A percentile compares a stretch with the other conserved stretches of the same genome.
These are phyloP conservation scores for Trypanosoma conorhini DNA, from an alignment of 208 protist species.

Conservation along the genomic window DNA sequence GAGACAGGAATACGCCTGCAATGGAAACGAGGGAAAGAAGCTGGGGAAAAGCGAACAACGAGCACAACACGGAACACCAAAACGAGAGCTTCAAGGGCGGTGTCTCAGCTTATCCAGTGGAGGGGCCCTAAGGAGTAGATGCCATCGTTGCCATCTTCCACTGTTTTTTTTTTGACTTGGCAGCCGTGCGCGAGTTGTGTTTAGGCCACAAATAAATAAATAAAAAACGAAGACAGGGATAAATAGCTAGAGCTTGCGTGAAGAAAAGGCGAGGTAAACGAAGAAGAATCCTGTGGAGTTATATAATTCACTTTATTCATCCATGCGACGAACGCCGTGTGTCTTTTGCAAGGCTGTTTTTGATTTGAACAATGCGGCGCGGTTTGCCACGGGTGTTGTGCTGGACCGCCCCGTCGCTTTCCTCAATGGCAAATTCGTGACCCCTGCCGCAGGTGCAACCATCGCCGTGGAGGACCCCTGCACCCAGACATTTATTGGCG, in stretches of 20 bases:
- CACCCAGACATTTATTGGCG: slow-evolving; percentile 66
- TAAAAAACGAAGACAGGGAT: not conserved
- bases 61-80: not conserved
- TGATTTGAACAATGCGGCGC: slow-evolving; percentile 38
- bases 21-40: not conserved
- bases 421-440: slow-evolving; percentile 68
- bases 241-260: not conserved
- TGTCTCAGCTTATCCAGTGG: too few relatives aligned
- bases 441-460: slow-evolving; percentile 14
- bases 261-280: not conserved
- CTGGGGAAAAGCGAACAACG: not conserved
- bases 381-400: slow-evolving; percentile 44
- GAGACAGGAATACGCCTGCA: not conserved
- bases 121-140: too few relatives aligned
- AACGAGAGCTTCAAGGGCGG: not conserved
- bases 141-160: not conserved
- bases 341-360: slow-evolving; percentile 34
- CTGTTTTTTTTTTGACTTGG: not conserved
- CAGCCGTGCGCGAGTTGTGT: not conserved
- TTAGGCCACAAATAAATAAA: not conserved
- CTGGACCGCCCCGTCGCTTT: slow-evolving; percentile 50
- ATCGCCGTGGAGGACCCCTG: slow-evolving; percentile 79
- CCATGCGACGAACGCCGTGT: slow-evolving; percentile 10
- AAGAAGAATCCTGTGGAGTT: not conserved
- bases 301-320: not conserved